Conservation (phyloP, 495 filamentous ascomycete species). For the Talaromyces stipitatus region DNA sequence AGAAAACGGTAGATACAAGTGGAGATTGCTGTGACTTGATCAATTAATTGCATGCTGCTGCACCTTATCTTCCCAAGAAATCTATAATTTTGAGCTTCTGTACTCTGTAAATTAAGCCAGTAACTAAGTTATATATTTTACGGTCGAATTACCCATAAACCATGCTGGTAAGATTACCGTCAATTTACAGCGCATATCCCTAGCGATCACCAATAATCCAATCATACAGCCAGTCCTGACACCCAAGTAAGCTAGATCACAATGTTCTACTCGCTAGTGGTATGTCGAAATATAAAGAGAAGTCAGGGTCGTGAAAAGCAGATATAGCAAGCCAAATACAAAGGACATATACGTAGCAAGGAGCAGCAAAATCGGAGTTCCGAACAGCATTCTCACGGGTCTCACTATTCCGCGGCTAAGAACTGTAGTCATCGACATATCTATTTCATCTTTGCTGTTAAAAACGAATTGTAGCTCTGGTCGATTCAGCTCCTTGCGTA, state of each 20-base stretch:
- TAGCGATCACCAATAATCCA: constrained; percentile 1
- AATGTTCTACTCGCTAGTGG: constrained; percentile 6
- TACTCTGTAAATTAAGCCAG: too few species aligned
- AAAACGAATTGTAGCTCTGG: constrained; percentile 17
- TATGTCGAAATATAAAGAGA: constrained; percentile 5
- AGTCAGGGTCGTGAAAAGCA: constrained; percentile 10
- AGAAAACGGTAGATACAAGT: too few species aligned
- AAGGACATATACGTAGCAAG: constrained; percentile 4
- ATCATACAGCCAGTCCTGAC: not conserved
- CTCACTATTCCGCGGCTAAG: not conserved
- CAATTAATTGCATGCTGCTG: too few species aligned
- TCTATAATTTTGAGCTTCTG: too few species aligned
- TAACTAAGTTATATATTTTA: too few species aligned
- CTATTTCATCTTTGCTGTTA: constrained; percentile 9
- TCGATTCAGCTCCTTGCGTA: constrained; percentile 32
- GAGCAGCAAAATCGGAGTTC: constrained; percentile 7
- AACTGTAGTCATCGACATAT: constrained; percentile 16
- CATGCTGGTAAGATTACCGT: too few species aligned
- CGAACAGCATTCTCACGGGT: constrained; percentile 4
- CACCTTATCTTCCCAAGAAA: too few species aligned
- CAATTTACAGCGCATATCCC: too few species aligned
- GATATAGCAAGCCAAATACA: constrained; percentile 7
- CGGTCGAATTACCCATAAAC: too few species aligned
- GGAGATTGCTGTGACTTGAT: too few species aligned
- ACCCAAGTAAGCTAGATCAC: constrained; percentile 6